Percentiles rank a stretch among this genome's conserved stretches.
These are phyloP conservation scores for Phytophthora aleatoria DNA, from an alignment of 352 stramenopile genomes.

Conservation along the genomic window DNA sequence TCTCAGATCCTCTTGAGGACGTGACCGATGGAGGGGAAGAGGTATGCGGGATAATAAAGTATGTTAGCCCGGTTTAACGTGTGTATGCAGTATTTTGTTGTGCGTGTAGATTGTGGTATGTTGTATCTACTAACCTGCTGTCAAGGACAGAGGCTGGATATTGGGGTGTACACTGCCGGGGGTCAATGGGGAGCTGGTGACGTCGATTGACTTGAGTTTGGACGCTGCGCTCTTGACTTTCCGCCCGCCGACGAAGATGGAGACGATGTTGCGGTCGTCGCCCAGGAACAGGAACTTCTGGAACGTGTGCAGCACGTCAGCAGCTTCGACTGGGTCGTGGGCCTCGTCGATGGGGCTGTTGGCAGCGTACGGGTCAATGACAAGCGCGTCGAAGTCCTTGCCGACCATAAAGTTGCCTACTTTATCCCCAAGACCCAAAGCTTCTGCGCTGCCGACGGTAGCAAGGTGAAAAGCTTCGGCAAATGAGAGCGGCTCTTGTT, in stretches of 20 bases:
- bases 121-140: slow-evolving; percentile 14
- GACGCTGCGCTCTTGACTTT: slow-evolving; percentile 49
- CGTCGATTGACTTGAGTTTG: slow-evolving; percentile 3
- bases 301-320: slow-evolving; percentile 74
- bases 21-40: neutral
- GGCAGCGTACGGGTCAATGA: slow-evolving; percentile 66
- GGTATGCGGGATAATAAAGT: slow-evolving; percentile 44
- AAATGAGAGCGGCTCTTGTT: slow-evolving; percentile 55
- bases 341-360: slow-evolving; percentile 67
- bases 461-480: slow-evolving; percentile 88
- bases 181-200: slow-evolving; percentile 22
- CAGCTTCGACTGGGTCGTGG: slow-evolving; percentile 46
- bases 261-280: slow-evolving; percentile 34
- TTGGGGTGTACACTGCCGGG: slow-evolving; percentile 30
- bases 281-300: slow-evolving; percentile 69
- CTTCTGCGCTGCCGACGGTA: slow-evolving; percentile 79
- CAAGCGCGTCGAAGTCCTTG: slow-evolving; percentile 92
- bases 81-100: neutral
- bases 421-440: slow-evolving; percentile 44
- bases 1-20: slow-evolving; percentile 7
- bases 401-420: slow-evolving; percentile 90
- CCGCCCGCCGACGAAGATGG: slow-evolving; percentile 86
- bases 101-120: neutral
- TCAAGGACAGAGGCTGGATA: slow-evolving; percentile 24
- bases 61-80: slow-evolving; percentile 37